Conservation (phyloP, 225 moss, liverwort and hornwort species). For the Polytrichum commune region DNA sequence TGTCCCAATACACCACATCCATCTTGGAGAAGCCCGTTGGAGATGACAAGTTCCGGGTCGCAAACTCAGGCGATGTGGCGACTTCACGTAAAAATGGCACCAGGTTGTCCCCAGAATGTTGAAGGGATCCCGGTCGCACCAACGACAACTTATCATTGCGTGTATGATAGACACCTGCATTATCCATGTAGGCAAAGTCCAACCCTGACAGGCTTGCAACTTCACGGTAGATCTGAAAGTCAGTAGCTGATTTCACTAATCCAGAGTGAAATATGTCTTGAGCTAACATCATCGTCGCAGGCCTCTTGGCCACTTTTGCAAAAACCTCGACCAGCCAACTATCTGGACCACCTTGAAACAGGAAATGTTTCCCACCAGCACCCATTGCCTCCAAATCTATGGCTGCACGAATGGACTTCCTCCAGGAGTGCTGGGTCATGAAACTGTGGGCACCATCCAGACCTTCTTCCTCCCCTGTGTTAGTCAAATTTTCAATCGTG, state of each 20-base stretch:
- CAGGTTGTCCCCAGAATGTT: constrained; percentile 87
- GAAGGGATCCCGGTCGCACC: constrained; percentile 75
- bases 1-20: constrained; percentile 83
- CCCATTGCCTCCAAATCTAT: constrained; percentile 93
- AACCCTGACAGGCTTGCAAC: constrained; percentile 77
- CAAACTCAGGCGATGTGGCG: constrained; percentile 57
- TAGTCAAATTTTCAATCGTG: constrained; percentile 11
- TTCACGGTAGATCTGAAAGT: constrained; percentile 87
- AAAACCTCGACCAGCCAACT: constrained; percentile 67
- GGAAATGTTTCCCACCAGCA: constrained; percentile 68
- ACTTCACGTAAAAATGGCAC: constrained; percentile 66
- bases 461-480: constrained; percentile 94
- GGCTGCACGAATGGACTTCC: constrained; percentile 62
- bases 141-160: constrained; percentile 77
- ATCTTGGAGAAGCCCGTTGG: constrained; percentile 58
- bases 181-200: constrained; percentile 80
- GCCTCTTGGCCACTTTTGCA: constrained; percentile 70
- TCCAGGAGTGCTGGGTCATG: constrained; percentile 93
- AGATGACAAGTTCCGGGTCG: constrained; percentile 41
- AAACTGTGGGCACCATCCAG: constrained; percentile 92
- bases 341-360: constrained; percentile 90
- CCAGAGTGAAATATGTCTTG: constrained; percentile 91
- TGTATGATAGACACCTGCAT: constrained; percentile 85
- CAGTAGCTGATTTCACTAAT: constrained; percentile 83
- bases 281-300: constrained; percentile 66